Base-by-base conservation (phyloP, 805 yeast species). In the Pichia californica region DNA sequence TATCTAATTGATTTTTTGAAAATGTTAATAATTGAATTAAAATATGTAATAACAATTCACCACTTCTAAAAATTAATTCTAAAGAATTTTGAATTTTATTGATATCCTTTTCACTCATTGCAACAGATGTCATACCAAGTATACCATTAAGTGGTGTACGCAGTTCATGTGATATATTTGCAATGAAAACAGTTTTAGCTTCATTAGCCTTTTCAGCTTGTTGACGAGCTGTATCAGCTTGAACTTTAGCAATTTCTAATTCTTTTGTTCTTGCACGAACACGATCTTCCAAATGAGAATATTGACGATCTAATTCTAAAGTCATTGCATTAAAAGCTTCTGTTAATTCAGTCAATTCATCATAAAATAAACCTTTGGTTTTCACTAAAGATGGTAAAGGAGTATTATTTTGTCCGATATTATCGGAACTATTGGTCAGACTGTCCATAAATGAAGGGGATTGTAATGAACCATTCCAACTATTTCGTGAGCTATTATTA, bases 101-200 rank as follows among this genome's bases (percentile, higher is more conserved):
- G 5, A 71, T 70, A 52, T 86, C 91, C 25, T 70, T 70, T 59
- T 93, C 98, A 18, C 85, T 93, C 85, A 88, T 79, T 6, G 96
- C 89, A 44, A 91, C 83, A 3, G 95, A 84, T 0, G 97, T 86
- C 89, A 91, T 86, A 50, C 98, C 98, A 43, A 93, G 67, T 33
- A 93, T 93, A 59, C 99, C 99, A 61, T 93, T 93, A 49, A 93
- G 69, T 2, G 99, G 99, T 0, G 98, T 93, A 53, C 98, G 76
- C 57, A 93, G 70, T 66, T 93, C 99, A 61, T 88, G 96, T 0
- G 96, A 86, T 15, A 88, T 88, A 52, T 89, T 86, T 2, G 96
- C 96, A 55, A 88, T 82, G 59, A 88, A 88, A 7, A 87, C 88
- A 7, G 98, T 89, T 58, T 93, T 93, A 3, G 98, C 96, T 53